Base-by-base conservation (phyloP, 2,329 filamentous ascomycete genomes). In the Coniochaeta sp. region DNA sequence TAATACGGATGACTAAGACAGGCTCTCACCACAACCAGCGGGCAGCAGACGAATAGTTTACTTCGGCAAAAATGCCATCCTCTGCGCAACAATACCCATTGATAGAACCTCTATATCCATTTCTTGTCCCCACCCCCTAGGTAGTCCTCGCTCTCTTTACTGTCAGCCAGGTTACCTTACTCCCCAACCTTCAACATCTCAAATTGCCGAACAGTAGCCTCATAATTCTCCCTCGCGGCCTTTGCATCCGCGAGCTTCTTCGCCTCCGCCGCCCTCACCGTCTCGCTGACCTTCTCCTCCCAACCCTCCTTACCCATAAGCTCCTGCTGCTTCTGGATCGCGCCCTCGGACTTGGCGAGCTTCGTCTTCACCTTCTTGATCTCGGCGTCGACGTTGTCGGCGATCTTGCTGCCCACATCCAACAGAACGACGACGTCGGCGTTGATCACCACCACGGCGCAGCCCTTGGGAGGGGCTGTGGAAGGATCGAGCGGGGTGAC, bases 401-500 rank as follows among this genome's bases (percentile, higher is more conserved):
- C 57, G 52, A 59, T 60, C 49, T 57, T 56, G 27, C 48, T 33
- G 52, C 57, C 57, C 45, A 61, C 58, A 18, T 60, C 53, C 20
- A 61, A 52, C 16, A 60, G 54, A 16, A 62, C 58, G 14, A 55
- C 53, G 14, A 61, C 52, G 12, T 61, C 57, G 26, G 57, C 57
- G 24, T 58, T 56, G 40, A 61, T 52, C 26, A 59, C 56, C 50
- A 63, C 61, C 18, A 64, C 63, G 14, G 65, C 63, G 38, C 64
- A 70, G 52, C 68, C 68, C 24, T 52, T 58, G 20, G 68, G 67
- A 12, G 62, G 58, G 6, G 61, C 48, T 7, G 62, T 56, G 20
- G 52, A 54, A 12, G 61, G 57, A 4, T 54, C 57, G 20, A 67
- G 56, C 14, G 65, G 51, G 16, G 51, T 58, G 50, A 69, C 59